phyloP scores from a whole-genome alignment of 345 rosid genomes.

The Heritiera littoralis region DNA sequence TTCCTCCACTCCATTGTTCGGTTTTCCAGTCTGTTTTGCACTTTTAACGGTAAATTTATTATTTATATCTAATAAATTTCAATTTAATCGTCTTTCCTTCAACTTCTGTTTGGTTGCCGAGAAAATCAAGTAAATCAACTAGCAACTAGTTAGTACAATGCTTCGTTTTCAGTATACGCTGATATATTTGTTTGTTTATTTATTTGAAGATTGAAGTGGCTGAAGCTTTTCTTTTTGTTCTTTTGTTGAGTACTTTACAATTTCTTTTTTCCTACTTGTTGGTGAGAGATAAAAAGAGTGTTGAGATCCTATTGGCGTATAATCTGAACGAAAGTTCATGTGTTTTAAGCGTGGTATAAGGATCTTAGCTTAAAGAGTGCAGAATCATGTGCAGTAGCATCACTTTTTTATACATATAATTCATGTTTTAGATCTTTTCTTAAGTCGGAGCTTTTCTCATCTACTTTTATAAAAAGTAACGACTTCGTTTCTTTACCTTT shows the following conservation, averaged over 20 bases:
- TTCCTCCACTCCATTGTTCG: not conserved
- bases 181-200: not conserved
- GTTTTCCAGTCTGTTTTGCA: not conserved
- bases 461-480: conserved; percentile 22
- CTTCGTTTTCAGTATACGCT: conserved; percentile 11
- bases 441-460: conserved; percentile 26
- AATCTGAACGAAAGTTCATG: conserved; percentile 47
- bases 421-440: conserved; percentile 22
- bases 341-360: conserved; percentile 56
- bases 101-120: conserved; percentile 16
- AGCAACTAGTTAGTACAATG: not conserved
- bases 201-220: not conserved
- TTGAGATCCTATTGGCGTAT: conserved; percentile 28
- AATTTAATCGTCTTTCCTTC: not conserved
- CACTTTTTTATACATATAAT: not conserved
- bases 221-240: conserved; percentile 14
- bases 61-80: not conserved
- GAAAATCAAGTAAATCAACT: not conserved
- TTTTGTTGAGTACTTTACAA: not conserved
- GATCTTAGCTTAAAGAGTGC: conserved; percentile 54
- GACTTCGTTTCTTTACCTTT: conserved; percentile 22
- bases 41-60: not conserved
- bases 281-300: conserved; percentile 15
- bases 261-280: not conserved
- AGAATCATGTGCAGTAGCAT: conserved; percentile 21